Evolutionary conservation across 768 basidiomycete genomes (phyloP), one percentile per base, ranked within the genome.

Genomic region (Trametes elegans): DNA sequence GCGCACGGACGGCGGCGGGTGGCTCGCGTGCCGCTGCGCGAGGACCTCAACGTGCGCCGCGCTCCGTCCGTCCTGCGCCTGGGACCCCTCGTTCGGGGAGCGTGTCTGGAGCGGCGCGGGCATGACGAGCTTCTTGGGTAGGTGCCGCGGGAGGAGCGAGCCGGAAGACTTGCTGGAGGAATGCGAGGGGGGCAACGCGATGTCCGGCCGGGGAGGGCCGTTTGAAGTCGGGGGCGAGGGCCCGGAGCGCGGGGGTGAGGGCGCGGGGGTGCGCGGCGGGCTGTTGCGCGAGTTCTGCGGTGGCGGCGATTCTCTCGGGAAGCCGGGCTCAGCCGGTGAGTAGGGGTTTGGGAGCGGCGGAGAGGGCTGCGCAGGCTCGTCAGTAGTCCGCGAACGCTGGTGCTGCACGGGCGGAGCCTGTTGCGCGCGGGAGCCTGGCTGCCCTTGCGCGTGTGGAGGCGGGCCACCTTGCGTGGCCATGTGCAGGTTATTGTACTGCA

Each of bases 91-190:
- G 23, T 53, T 54, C 32, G 34, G 57, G 62, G 50, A 31, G 44
- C 24, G 59, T n/a, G n/a, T 69, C 63, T 83, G 81, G 34, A 90
- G 75, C 14, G 84, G 88, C 3, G 83, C 70, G 41, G 88, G 88
- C 88, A 90, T 90, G 38, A 89, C 81, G 24, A 90, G 80, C 42
- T 74, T 79, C 66, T 80, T 85, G 3, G 88, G 88, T 38, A 83
- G 62, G 67, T 83, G 71, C 5, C 62, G 59, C 21, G 70, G 67
- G 13, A 53, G 47, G 18, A 65, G 63, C 31, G 49, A 44, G 24
- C 27, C 8, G 23, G 55, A 45, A 18, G 60, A 34, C 41, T 58
- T 52, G 19, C 29, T 16, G 16, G 40, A n/a, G 35, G 39, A 18
- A n/a, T 44, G 19, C 23, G 29, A 47, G 13, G 57, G 64, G 19